phyloP scores from a whole-genome alignment of 2,329 filamentous ascomycete genomes.

The Claviceps cyperi region DNA sequence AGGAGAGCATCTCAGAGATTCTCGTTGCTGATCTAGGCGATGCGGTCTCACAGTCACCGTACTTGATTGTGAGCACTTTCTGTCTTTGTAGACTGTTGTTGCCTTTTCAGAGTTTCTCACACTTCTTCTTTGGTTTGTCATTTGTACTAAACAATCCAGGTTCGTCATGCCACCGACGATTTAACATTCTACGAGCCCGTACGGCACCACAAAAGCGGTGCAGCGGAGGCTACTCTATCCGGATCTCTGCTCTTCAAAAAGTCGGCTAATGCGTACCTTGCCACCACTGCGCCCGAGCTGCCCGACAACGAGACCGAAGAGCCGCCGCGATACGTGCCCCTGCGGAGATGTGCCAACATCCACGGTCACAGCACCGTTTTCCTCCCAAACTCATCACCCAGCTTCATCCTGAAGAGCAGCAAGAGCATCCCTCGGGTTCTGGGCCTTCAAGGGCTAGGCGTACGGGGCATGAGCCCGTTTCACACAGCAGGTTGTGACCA shows the following conservation, averaged over 20 bases:
- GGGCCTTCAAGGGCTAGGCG: constrained; percentile 51
- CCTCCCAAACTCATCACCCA: constrained; percentile 63
- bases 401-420: constrained; percentile 70
- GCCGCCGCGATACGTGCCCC: constrained; percentile 32
- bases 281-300: constrained; percentile 37
- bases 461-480: constrained; percentile 60
- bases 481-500: constrained; percentile 63
- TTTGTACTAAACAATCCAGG: constrained; percentile 17
- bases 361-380: constrained; percentile 71
- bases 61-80: constrained; percentile 54
- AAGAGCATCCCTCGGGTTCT: constrained; percentile 64
- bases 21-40: constrained; percentile 78
- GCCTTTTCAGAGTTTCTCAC: not conserved
- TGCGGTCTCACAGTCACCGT: constrained; percentile 51
- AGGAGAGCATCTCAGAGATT: constrained; percentile 64
- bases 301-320: constrained; percentile 36
- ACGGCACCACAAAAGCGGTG: constrained; percentile 25
- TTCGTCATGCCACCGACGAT: constrained; percentile 69
- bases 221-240: constrained; percentile 27
- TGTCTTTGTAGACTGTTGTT: not conserved
- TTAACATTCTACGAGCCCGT: constrained; percentile 79
- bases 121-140: not conserved
- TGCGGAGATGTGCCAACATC: constrained; percentile 49
- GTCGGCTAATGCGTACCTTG: constrained; percentile 51
- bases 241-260: constrained; percentile 62